Evolutionary conservation across 371 early-diverging fungal genomes (phyloP).

Genomic region (Apophysomyces trapeziformis): DNA sequence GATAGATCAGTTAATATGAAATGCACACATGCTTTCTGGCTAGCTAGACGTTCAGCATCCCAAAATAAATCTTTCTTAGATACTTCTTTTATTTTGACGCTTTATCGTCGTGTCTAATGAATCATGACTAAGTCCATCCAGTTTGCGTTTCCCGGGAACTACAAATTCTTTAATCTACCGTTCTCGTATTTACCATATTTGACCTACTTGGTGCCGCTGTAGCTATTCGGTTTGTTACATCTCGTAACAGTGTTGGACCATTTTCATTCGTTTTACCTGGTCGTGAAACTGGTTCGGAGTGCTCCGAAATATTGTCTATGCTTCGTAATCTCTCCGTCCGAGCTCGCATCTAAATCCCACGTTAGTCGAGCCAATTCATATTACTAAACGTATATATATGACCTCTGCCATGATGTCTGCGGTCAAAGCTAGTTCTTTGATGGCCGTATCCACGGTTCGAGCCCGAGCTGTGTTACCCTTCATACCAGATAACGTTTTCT

Average conservation of each 20-base stretch:
- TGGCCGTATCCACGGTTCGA: slow-evolving; percentile 1
- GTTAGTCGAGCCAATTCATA: background rate
- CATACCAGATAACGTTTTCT: background rate
- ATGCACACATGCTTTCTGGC: too few relatives aligned
- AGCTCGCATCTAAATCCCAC: background rate
- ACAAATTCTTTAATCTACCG: background rate
- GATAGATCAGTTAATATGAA: too few relatives aligned
- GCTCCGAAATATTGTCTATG: background rate
- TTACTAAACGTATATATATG: background rate
- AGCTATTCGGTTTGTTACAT: slow-evolving; percentile 9
- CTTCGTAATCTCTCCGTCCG: background rate
- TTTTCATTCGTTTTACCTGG: slow-evolving; percentile 6
- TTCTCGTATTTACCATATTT: background rate
- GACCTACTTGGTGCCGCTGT: background rate
- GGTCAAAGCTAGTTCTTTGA: background rate
- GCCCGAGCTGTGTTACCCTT: slow-evolving; percentile 1
- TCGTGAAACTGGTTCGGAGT: background rate
- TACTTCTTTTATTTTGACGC: background rate
- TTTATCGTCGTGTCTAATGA: background rate
- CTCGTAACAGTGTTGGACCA: slow-evolving; percentile 1
- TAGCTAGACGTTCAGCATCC: too few relatives aligned
- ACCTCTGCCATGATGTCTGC: background rate
- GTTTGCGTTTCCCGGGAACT: slow-evolving; percentile 3
- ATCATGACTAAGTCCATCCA: background rate
- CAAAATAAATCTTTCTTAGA: background rate